Evolutionary conservation across 495 filamentous ascomycete genomes (phyloP).

Genomic region (Penicillium longicatenatum): DNA sequence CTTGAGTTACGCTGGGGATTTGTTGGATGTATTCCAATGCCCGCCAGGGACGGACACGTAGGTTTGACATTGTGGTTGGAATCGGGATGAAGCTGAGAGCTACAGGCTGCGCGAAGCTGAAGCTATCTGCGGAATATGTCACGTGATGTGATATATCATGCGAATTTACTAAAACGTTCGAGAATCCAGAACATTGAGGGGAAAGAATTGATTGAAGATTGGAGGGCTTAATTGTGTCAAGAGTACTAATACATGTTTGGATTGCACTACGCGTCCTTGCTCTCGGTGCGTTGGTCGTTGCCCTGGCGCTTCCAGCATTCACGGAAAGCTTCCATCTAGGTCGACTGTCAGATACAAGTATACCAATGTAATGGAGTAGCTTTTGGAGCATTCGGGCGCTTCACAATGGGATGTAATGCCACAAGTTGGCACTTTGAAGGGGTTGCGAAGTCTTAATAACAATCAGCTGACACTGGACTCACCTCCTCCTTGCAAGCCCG

Average conservation of each 20-base stretch:
- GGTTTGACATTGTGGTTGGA: constrained; percentile 21
- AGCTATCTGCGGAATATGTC: constrained; percentile 4
- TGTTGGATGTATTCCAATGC: constrained; percentile 21
- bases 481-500: constrained; percentile 86
- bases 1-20: constrained; percentile 7
- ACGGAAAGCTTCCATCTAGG: constrained; percentile 88
- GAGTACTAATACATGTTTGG: constrained; percentile 7
- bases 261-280: constrained; percentile 56
- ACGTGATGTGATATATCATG: constrained; percentile 14
- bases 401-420: not conserved
- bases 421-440: not conserved
- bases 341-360: constrained; percentile 15
- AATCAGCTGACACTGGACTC: constrained; percentile 35
- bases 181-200: not conserved
- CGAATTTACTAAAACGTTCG: not conserved
- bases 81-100: constrained; percentile 7
- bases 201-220: not conserved
- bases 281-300: constrained; percentile 80
- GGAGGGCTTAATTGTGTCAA: not conserved
- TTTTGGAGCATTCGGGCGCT: not conserved
- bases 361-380: not conserved
- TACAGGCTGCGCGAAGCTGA: constrained; percentile 8
- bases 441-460: not conserved
- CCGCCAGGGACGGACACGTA: constrained; percentile 20
- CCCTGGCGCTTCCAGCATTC: constrained; percentile 92